Conservation (phyloP, 2,329 filamentous ascomycete species). For the Claviceps purpurea region DNA sequence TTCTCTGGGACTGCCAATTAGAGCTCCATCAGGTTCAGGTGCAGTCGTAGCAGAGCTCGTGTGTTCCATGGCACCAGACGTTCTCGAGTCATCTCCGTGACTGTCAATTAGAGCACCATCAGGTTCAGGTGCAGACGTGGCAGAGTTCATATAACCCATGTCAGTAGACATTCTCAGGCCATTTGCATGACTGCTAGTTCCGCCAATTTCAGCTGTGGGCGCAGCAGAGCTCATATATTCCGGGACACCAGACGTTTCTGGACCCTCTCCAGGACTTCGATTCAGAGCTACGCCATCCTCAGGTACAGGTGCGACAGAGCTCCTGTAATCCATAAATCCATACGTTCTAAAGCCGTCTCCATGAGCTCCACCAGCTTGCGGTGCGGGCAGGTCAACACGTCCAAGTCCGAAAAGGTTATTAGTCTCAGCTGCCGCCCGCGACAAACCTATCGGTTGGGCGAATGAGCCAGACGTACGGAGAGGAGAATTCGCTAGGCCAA, state of each 20-base stretch:
- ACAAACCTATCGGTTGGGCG: not conserved
- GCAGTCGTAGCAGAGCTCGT: no score
- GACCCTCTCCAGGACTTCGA: no score
- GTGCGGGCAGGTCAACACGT: not conserved
- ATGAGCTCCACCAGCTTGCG: not conserved
- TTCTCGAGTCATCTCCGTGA: no score
- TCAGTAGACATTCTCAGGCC: no score
- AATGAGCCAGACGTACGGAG: not conserved
- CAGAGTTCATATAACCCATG: no score
- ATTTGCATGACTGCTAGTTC: not conserved
- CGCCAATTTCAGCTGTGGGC: not conserved
- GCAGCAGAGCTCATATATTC: not conserved
- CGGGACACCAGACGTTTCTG: no score
- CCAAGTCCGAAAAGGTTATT: constrained; percentile 2
- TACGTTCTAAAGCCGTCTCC: not conserved
- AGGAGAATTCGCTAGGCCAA: not conserved
- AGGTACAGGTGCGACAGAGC: not conserved
- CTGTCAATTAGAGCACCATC: no score
- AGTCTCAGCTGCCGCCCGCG: not conserved
- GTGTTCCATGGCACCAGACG: no score
- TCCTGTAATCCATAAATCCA: not conserved
- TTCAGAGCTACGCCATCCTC: not conserved
- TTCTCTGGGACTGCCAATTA: no score
- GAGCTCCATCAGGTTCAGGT: no score
- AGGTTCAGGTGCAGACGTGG: no score